Base-by-base conservation (phyloP, 768 basidiomycete species). In the Pisolithus albus region DNA sequence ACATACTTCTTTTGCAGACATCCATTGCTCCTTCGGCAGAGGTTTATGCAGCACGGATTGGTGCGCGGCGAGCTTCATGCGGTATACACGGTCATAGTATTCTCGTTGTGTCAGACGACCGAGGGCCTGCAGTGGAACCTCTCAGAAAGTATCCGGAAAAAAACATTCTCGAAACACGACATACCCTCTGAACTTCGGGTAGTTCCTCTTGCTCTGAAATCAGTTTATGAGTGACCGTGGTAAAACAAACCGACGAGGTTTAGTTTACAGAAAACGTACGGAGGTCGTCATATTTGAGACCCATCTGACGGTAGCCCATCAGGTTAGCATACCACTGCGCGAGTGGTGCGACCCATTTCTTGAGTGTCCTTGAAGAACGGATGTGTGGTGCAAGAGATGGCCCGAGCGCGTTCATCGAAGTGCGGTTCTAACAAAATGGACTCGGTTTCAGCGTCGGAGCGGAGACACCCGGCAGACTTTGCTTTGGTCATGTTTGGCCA, bases 271-370 rank as follows among this genome's bases (percentile, higher is more conserved):
- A 23, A 28, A 49, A 80, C 90, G 69, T 59, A 92, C 90, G 75
- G 63, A 99, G 81, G 78, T 99, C 95, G 68, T 99, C 95, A 67
- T 96, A 94, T 64, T 79, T 83, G 71, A 97, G 81, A 59, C 95
- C 95, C 63, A 89, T 77, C 63, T 83, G 77, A 59, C 95, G 81
- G 77, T 93, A 89, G 38, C 94, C 92, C 37, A 85, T 69, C 49
- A 84, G 71, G 65, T 86, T 67, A 60, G 85, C 85, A 64, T 96
- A 97, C 80, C 84, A 86, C 59, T 79, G 75, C 7, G 92, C 88
- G 51, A 96, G 46, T 51, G 92, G 92, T 54, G 82, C 84, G 56
- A 95, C 58, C 71, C 79, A 75, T 53, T 72, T 76, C 65, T 77
- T 78, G 51, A 96, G 76, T 21, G 81, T 76, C 60, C 81, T 80